Percentiles rank a stretch among this genome's conserved stretches.
Conservation (phyloP, 352 stramenopile species). For the Globisporangium heterothallicum region DNA sequence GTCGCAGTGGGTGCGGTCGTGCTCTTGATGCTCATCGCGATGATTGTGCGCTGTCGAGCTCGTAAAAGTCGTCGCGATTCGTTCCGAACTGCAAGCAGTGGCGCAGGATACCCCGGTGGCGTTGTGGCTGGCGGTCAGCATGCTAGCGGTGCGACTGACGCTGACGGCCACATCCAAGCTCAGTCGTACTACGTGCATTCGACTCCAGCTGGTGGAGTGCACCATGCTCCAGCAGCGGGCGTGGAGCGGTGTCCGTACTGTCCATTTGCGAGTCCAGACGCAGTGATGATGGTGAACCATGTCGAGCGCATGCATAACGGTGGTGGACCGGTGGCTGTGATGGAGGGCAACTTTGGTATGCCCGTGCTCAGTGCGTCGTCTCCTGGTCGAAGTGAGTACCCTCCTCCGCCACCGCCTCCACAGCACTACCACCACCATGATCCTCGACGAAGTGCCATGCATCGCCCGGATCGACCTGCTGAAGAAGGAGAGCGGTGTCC, state of each 20-base stretch:
- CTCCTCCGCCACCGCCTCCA: neutral
- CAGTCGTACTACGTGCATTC: slow-evolving; percentile 17
- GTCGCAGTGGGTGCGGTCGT: slow-evolving; percentile 42
- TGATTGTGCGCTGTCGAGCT: slow-evolving; percentile 28
- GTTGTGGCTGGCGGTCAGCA: neutral
- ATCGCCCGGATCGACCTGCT: slow-evolving; percentile 2
- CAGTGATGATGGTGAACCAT: slow-evolving; percentile 63
- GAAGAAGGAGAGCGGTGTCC: slow-evolving; percentile 49
- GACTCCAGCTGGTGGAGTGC: slow-evolving; percentile 11
- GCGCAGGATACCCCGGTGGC: slow-evolving; percentile 6
- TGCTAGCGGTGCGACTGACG: no score
- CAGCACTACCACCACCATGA: neutral
- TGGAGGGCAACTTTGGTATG: slow-evolving; percentile 14
- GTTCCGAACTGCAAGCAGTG: neutral
- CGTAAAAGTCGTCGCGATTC: slow-evolving; percentile 13
- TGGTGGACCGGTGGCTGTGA: slow-evolving; percentile 10
- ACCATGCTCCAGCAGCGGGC: slow-evolving; percentile 1
- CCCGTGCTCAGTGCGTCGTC: slow-evolving; percentile 10
- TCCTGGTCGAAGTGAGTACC: slow-evolving; percentile 1
- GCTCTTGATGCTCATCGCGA: slow-evolving; percentile 40
- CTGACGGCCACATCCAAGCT: neutral
- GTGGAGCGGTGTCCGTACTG: slow-evolving; percentile 56
- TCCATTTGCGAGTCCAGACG: slow-evolving; percentile 33
- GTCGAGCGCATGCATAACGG: slow-evolving; percentile 42
- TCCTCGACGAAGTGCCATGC: neutral